These are phyloP conservation scores for Ogataea nitratoaversa DNA, from an alignment of 805 yeast species.

Conservation along the genomic window DNA sequence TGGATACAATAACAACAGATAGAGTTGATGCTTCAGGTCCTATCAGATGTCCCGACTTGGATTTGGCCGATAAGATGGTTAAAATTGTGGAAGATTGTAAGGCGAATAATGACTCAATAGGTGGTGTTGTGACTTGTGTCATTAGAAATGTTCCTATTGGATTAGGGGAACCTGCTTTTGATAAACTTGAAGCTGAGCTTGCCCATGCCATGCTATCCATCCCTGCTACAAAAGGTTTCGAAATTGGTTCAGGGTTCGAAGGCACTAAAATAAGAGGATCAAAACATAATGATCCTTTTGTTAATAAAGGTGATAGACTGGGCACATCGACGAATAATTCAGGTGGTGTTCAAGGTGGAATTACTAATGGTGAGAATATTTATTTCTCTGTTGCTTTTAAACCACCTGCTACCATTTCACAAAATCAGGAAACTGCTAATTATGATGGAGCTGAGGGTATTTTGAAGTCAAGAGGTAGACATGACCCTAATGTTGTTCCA, in stretches of 20 bases:
- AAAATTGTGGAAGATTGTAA: constrained; percentile 82
- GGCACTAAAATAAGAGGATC: constrained; percentile 93
- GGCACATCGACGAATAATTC: constrained; percentile 88
- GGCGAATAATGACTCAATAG: constrained; percentile 87
- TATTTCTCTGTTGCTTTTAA: constrained; percentile 95
- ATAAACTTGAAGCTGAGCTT: constrained; percentile 88
- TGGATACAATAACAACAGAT: constrained; percentile 80
- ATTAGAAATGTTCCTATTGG: constrained; percentile 91
- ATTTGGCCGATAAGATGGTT: constrained; percentile 72
- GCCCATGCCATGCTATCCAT: constrained; percentile 98
- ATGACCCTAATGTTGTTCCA: constrained; percentile 97
- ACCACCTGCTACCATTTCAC: constrained; percentile 96
- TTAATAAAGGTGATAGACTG: constrained; percentile 54
- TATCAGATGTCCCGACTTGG: constrained; percentile 85
- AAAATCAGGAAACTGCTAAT: constrained; percentile 83
- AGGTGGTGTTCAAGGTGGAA: constrained; percentile 99
- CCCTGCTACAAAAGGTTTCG: constrained; percentile 98
- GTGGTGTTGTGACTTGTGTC: constrained; percentile 98
- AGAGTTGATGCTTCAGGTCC: constrained; percentile 85
- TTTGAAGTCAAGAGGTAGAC: constrained; percentile 95
- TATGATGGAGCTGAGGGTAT: constrained; percentile 87
- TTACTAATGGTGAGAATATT: constrained; percentile 91
- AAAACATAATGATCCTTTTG: constrained; percentile 86
- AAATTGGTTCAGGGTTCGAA: constrained; percentile 92
- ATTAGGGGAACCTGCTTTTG: constrained; percentile 97